Evolutionary conservation across 2,329 filamentous ascomycete genomes (phyloP).

Genomic region (Fusarium abutilonis): DNA sequence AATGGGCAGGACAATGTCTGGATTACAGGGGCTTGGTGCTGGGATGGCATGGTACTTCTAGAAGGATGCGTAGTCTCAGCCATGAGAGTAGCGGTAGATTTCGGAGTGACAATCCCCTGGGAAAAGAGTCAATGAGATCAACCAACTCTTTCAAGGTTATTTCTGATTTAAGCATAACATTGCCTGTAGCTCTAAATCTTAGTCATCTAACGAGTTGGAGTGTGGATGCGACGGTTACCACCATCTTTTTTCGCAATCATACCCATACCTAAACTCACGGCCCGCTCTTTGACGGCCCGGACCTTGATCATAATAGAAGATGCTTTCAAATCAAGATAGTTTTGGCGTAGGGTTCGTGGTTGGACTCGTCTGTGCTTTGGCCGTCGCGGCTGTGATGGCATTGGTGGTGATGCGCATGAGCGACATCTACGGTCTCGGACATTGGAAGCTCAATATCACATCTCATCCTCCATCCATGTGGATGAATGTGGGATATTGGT

Average conservation of each 20-base stretch:
- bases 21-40: conserved; percentile 69
- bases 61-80: conserved; percentile 70
- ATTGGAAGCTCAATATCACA: conserved; percentile 64
- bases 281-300: conserved; percentile 2
- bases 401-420: conserved; percentile 41
- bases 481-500: conserved; percentile 73
- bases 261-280: neutral
- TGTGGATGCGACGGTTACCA: conserved; percentile 1
- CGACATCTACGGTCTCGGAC: conserved; percentile 61
- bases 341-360: conserved; percentile 46
- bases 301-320: conserved; percentile 6
- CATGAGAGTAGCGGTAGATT: conserved; percentile 62
- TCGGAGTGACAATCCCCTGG: conserved; percentile 59
- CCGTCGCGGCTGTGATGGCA: conserved; percentile 25
- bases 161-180: conserved; percentile 2
- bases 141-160: neutral
- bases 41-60: conserved; percentile 71
- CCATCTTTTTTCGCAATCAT: neutral
- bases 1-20: conserved; percentile 65
- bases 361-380: conserved; percentile 39
- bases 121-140: conserved; percentile 23
- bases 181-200: neutral
- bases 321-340: conserved; percentile 19
- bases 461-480: conserved; percentile 63
- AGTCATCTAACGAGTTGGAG: conserved; percentile 7